phyloP scores from a whole-genome alignment of 1,139 yeast species.

The Suhomyces kunorum region DNA sequence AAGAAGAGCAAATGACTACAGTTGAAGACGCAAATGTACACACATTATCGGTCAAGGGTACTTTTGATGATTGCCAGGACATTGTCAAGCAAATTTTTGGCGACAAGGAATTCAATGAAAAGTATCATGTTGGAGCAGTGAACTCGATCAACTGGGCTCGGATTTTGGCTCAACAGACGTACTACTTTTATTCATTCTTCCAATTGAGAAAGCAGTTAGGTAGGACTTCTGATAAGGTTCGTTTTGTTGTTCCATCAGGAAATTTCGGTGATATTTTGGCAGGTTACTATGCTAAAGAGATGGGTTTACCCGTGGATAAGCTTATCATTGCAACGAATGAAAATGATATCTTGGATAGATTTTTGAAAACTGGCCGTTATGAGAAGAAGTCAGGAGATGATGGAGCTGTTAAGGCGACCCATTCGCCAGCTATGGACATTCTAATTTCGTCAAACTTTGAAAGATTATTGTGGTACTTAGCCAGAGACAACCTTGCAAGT shows the following conservation, averaged over 20 bases:
- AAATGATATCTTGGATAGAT: slow-evolving; percentile 91
- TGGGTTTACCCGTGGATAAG: slow-evolving; percentile 91
- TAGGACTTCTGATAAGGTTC: slow-evolving; percentile 49
- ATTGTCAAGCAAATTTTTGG: slow-evolving; percentile 91
- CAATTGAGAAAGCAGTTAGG: slow-evolving; percentile 49
- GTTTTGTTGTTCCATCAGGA: slow-evolving; percentile 95
- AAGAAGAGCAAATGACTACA: slow-evolving; percentile 98
- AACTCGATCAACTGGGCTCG: slow-evolving; percentile 99
- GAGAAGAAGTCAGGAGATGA: slow-evolving; percentile 56
- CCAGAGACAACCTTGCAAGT: slow-evolving; percentile 63
- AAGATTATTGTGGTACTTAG: slow-evolving; percentile 91
- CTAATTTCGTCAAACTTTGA: slow-evolving; percentile 93
- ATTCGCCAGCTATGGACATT: slow-evolving; percentile 98
- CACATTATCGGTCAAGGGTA: slow-evolving; percentile 90
- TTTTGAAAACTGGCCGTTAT: slow-evolving; percentile 81
- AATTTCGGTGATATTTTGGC: slow-evolving; percentile 98
- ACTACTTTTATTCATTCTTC: slow-evolving; percentile 91
- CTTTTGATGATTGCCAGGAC: slow-evolving; percentile 98
- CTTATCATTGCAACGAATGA: slow-evolving; percentile 93
- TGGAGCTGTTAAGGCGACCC: slow-evolving; percentile 76
- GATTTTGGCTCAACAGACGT: slow-evolving; percentile 94
- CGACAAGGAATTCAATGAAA: slow-evolving; percentile 80
- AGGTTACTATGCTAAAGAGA: slow-evolving; percentile 88
- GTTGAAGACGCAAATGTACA: slow-evolving; percentile 94
- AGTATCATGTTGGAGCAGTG: slow-evolving; percentile 95